Conservation (phyloP, 108 stramenopile species). For the Conticribra guillardii region DNA sequence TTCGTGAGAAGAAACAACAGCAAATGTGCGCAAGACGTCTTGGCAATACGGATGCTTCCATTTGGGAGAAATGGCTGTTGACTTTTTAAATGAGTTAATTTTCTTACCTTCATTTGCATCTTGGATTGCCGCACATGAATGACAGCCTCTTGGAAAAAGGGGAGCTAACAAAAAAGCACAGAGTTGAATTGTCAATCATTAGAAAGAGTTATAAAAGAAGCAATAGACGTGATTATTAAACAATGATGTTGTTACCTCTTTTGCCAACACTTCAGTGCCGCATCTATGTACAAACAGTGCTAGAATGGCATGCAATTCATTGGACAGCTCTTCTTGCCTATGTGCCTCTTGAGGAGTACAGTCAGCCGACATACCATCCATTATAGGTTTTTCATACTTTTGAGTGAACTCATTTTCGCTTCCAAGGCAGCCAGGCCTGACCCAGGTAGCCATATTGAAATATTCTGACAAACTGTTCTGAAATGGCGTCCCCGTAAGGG, state of each 20-base stretch:
- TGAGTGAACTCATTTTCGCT: conserved; percentile 46
- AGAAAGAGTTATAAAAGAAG: no score
- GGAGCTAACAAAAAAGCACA: no score
- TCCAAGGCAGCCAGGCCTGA: conserved; percentile 63
- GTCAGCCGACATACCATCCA: conserved; percentile 58
- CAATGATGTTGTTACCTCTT: no score
- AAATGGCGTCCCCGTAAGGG: conserved; percentile 58
- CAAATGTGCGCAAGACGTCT: no score
- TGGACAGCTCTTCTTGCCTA: conserved; percentile 35
- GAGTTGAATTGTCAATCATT: no score
- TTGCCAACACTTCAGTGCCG: conserved; percentile 50
- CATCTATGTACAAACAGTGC: conserved; percentile 63
- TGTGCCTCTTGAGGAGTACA: conserved; percentile 31
- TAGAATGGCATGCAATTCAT: conserved; percentile 44
- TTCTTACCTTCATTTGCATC: conserved; percentile 45
- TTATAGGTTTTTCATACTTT: conserved; percentile 58
- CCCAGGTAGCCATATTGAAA: conserved; percentile 64
- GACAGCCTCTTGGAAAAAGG: conserved; percentile 63
- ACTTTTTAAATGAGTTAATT: neutral
- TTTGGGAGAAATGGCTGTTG: no score
- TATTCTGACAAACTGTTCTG: conserved; percentile 62
- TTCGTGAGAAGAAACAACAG: neutral
- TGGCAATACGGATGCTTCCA: no score
- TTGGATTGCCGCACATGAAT: conserved; percentile 72
- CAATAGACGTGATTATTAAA: no score